A percentile compares a stretch with the other conserved stretches of the same genome.
phyloP scores from a whole-genome alignment of 441 rosid genomes.

The Syzygium malaccense region DNA sequence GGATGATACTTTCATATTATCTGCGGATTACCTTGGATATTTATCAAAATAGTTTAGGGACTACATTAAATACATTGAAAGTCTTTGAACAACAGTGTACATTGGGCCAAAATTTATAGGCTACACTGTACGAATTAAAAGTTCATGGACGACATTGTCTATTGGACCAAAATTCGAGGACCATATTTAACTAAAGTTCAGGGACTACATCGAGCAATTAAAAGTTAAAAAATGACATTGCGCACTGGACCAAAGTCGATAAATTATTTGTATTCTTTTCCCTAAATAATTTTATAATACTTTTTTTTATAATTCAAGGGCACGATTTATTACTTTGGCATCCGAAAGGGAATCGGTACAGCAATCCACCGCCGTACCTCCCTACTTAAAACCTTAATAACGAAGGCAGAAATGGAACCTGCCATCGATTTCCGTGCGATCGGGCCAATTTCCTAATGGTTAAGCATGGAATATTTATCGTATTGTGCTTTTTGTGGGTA shows the following conservation, averaged over 20 bases:
- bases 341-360: neutral
- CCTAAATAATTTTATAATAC: neutral
- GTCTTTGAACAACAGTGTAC: too few species aligned
- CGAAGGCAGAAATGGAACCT: neutral
- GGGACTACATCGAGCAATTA: accelerated
- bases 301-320: neutral
- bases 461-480: neutral
- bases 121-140: too few species aligned
- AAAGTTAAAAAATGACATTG: neutral
- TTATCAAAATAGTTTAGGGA: accelerated
- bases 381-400: neutral
- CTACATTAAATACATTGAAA: neutral
- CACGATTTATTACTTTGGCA: neutral
- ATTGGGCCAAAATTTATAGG: too few species aligned
- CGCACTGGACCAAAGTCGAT: neutral
- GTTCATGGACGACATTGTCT: too few species aligned
- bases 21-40: neutral
- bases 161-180: too few species aligned
- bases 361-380: accelerated
- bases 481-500: neutral
- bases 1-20: neutral
- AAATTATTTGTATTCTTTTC: neutral
- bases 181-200: neutral
- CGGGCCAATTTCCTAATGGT: neutral
- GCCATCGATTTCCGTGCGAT: neutral